A percentile compares a stretch with the other conserved stretches of the same genome.
phyloP scores from a whole-genome alignment of 2,329 filamentous ascomycete genomes.

The Verticillium nubilum region DNA sequence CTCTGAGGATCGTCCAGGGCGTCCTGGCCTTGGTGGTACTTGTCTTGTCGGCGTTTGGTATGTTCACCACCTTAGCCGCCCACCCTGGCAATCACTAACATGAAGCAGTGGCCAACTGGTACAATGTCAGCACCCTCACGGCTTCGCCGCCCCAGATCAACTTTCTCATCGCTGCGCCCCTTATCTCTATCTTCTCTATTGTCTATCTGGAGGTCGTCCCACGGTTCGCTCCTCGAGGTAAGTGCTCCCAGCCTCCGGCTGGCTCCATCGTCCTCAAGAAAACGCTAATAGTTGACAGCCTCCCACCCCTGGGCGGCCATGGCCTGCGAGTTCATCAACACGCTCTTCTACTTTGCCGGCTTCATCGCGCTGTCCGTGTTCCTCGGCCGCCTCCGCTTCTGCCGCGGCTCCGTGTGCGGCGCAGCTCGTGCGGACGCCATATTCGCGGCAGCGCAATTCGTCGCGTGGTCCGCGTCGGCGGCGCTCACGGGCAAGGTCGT shows the following conservation, averaged over 20 bases:
- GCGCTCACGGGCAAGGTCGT: conserved; percentile 40
- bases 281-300: conserved; percentile 19
- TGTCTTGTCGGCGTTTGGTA: conserved; percentile 44
- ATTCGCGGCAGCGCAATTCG: conserved; percentile 47
- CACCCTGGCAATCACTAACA: neutral
- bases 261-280: too few species aligned
- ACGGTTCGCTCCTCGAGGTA: conserved; percentile 29
- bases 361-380: conserved; percentile 55
- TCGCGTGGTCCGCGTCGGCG: conserved; percentile 45
- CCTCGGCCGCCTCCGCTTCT: conserved; percentile 50
- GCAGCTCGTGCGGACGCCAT: conserved; percentile 49
- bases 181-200: conserved; percentile 50
- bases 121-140: conserved; percentile 47
- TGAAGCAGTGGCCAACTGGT: conserved; percentile 55
- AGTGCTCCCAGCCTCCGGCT: conserved; percentile 22
- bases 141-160: conserved; percentile 50
- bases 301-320: conserved; percentile 44
- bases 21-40: conserved; percentile 40
- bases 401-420: conserved; percentile 50
- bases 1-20: conserved; percentile 39
- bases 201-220: conserved; percentile 46
- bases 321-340: conserved; percentile 44
- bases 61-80: conserved; percentile 8
- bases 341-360: conserved; percentile 52
- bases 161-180: conserved; percentile 50